Evolutionary conservation across 2,329 filamentous ascomycete species (phyloP), one percentile per base, ranked within the genome.

Genomic region (Biscogniauxia sp.): DNA sequence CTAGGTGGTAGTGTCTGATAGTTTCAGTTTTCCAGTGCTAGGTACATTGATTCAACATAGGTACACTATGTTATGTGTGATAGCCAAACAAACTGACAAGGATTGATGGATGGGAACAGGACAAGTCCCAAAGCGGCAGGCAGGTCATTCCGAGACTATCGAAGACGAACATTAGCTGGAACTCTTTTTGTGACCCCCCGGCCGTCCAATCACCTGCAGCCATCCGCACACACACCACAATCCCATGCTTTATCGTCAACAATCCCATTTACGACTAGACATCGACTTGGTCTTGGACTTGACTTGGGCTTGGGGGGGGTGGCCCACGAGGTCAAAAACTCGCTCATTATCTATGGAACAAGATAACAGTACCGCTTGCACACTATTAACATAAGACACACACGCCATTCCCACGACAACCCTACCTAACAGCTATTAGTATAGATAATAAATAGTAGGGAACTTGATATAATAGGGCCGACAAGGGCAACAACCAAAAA

Each of bases 221-320:
- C 4, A 45, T 9, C 17, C 52, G 49, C 53, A 45, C 53, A 53
- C 28, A 58, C 51, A 61, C 59, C 59, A 61, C 61, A 64, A 62
- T 66, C 64, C 64, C 62, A 65, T 64, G 37, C 53, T 54, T 19
- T 51, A 45, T 59, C 51, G n/a, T 20, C 51, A 62, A 66, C 61
- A 66, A 66, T 66, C 61, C 64, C 64, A 66, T 65, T 62, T 54
- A n/a, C n/a, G n/a, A n/a, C n/a, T n/a, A 57, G 23, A 32, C 28
- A 32, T 32, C 28, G 28, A 32, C 28, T 32, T 23, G 5, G 23
- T 23, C 23, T 23, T 23, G 23, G 23, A 23, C 23, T 23, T 23
- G 23, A 23, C 23, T 23, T 23, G 23, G 23, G 23, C 23, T 23
- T 32, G 28, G 28, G 11, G 6, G 28, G 28, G 28, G n/a, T n/a